A percentile compares a stretch with the other conserved stretches of the same genome.
Conservation (phyloP, 2,329 filamentous ascomycete species). For the Fusarium secorum region DNA sequence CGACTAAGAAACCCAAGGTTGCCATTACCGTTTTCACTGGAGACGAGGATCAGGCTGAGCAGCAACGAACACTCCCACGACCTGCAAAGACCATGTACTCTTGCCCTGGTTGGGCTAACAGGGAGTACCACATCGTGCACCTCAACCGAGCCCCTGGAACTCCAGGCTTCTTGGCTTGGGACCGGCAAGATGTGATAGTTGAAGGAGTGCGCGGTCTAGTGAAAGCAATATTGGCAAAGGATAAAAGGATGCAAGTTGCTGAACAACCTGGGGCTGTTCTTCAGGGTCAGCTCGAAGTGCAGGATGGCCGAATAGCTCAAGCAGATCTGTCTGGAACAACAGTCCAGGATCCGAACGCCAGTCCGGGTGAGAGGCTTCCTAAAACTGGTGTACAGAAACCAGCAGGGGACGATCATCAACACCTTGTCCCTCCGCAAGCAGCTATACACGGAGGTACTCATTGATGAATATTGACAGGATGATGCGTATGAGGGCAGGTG, state of each 20-base stretch:
- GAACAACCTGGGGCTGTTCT: constrained; percentile 41
- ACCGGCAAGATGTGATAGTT: constrained; percentile 56
- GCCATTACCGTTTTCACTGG: constrained; percentile 59
- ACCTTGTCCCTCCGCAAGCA: constrained; percentile 18
- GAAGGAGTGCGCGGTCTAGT: constrained; percentile 53
- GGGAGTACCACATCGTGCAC: constrained; percentile 54
- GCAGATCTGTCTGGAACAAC: constrained; percentile 43
- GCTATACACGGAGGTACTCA: constrained; percentile 4
- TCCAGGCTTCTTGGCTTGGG: constrained; percentile 58
- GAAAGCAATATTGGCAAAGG: constrained; percentile 48
- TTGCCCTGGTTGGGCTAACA: constrained; percentile 59
- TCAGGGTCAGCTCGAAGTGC: constrained; percentile 47
- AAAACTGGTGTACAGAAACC: constrained; percentile 18
- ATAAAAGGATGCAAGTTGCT: constrained; percentile 48
- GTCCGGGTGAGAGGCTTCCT: background rate
- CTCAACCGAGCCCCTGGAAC: constrained; percentile 50
- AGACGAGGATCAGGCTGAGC: constrained; percentile 37
- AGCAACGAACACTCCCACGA: constrained; percentile 31
- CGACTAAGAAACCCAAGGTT: constrained; percentile 49
- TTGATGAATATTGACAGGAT: background rate
- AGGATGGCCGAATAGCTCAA: constrained; percentile 24
- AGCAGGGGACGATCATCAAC: constrained; percentile 11
- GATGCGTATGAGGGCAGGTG: background rate
- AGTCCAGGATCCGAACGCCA: constrained; percentile 30
- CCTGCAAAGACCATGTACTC: constrained; percentile 47